Evolutionary conservation across 805 yeast species (phyloP).

Genomic region (Kazachstania kunashirensis): DNA sequence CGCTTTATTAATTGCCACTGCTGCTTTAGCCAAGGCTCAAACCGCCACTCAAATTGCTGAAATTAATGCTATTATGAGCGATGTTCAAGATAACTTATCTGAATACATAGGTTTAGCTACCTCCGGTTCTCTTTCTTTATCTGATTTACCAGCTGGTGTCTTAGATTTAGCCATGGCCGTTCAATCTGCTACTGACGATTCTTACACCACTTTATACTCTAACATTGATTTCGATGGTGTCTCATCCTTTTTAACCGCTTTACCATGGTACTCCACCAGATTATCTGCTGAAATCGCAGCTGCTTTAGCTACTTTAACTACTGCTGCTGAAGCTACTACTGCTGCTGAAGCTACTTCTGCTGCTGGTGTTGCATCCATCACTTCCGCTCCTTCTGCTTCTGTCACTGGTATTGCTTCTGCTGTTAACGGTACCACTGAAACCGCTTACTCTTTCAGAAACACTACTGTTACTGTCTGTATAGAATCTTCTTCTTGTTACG

Average conservation of each 20-base stretch:
- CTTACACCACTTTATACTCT: constrained; percentile 27
- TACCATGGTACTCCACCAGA: constrained; percentile 31
- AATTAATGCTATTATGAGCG: constrained; percentile 15
- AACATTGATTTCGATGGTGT: constrained; percentile 24
- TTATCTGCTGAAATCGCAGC: constrained; percentile 11
- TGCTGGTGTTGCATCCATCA: constrained; percentile 1
- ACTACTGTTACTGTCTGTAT: constrained; percentile 3
- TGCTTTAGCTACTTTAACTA: constrained; percentile 5
- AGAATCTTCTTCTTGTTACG: constrained; percentile 1
- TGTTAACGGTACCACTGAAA: constrained; percentile 23
- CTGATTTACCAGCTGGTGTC: constrained; percentile 16
- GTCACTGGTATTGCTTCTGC: constrained; percentile 5
- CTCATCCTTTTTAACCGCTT: constrained; percentile 18
- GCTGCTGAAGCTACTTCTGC: constrained; percentile 2
- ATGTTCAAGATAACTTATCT: constrained; percentile 13
- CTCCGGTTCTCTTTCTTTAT: constrained; percentile 9
- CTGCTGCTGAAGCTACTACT: constrained; percentile 3
- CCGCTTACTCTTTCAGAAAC: constrained; percentile 18
- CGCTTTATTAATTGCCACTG: constrained; percentile 15
- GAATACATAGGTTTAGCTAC: constrained; percentile 13
- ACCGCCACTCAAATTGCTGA: constrained; percentile 15
- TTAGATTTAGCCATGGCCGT: constrained; percentile 18
- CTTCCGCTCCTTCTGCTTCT: constrained; percentile 2
- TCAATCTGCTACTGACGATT: constrained; percentile 26
- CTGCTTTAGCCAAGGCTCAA: constrained; percentile 13